A percentile compares a stretch with the other conserved stretches of the same genome.
phyloP scores from a whole-genome alignment of 2,329 filamentous ascomycete species.

The Fusarium mundagurra region DNA sequence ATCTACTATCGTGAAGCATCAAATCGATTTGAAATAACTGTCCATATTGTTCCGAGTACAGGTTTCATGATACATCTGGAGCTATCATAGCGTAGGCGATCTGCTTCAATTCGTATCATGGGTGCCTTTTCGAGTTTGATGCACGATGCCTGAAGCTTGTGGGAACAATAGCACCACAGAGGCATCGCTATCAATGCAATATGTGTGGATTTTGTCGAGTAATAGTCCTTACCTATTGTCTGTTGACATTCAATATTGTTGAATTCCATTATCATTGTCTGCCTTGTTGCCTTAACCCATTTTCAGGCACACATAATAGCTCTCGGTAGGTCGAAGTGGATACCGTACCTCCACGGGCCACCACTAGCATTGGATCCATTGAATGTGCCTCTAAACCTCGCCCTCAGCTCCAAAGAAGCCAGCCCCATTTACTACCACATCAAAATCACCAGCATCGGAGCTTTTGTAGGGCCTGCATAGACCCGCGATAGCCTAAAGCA shows the following conservation, averaged over 20 bases:
- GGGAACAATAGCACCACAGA: background rate
- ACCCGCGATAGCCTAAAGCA: slow-evolving; percentile 19
- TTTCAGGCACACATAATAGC: slow-evolving; percentile 41
- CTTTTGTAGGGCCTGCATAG: slow-evolving; percentile 28
- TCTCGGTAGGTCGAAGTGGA: slow-evolving; percentile 23
- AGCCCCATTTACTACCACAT: slow-evolving; percentile 34
- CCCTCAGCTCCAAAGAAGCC: slow-evolving; percentile 31
- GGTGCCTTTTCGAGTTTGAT: background rate
- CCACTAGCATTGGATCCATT: slow-evolving; percentile 27
- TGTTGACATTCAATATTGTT: background rate
- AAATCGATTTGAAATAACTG: background rate
- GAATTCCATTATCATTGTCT: slow-evolving; percentile 15
- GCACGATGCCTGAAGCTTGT: background rate
- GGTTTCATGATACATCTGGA: slow-evolving; percentile 22
- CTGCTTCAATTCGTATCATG: background rate
- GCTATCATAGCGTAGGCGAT: slow-evolving; percentile 19
- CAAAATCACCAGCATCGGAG: slow-evolving; percentile 33
- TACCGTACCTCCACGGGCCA: slow-evolving; percentile 40
- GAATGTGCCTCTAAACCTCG: slow-evolving; percentile 34
- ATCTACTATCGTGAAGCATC: background rate
- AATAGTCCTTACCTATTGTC: background rate
- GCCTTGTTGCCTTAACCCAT: slow-evolving; percentile 48
- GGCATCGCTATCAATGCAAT: too few relatives aligned
- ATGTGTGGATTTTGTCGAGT: background rate
- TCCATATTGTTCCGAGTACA: slow-evolving; percentile 4